phyloP scores from a whole-genome alignment of 176 grass and related monocot genomes.

The Ananas comosus region DNA sequence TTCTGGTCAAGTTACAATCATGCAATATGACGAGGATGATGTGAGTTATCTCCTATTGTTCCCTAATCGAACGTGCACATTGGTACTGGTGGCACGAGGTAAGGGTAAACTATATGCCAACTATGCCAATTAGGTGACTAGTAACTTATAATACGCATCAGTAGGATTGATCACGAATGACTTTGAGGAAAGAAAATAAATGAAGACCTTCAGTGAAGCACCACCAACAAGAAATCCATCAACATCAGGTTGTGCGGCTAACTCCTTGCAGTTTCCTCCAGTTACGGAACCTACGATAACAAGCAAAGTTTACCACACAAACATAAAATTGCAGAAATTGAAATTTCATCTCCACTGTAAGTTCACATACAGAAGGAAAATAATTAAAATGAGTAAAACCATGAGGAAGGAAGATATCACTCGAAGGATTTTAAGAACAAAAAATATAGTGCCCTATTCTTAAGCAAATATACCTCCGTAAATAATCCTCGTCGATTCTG shows the following conservation, averaged over 20 bases:
- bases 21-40: too few relatives aligned
- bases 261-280: conserved; percentile 57
- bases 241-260: conserved; percentile 59
- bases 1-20: too few relatives aligned
- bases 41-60: too few relatives aligned
- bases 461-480: conserved; percentile 68
- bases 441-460: not conserved
- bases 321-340: not conserved
- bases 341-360: not conserved
- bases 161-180: not conserved
- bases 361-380: not conserved
- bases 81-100: too few relatives aligned
- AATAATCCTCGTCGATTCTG: conserved; percentile 65
- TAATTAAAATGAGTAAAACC: not conserved
- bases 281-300: conserved; percentile 61
- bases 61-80: too few relatives aligned
- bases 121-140: not conserved
- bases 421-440: not conserved
- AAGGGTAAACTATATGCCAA: not conserved
- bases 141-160: not conserved
- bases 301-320: not conserved
- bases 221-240: conserved; percentile 84
- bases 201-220: conserved; percentile 83
- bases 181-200: not conserved
- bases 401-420: not conserved